Conservation (phyloP, 768 basidiomycete genomes). For the Hysterangium stoloniferum region DNA sequence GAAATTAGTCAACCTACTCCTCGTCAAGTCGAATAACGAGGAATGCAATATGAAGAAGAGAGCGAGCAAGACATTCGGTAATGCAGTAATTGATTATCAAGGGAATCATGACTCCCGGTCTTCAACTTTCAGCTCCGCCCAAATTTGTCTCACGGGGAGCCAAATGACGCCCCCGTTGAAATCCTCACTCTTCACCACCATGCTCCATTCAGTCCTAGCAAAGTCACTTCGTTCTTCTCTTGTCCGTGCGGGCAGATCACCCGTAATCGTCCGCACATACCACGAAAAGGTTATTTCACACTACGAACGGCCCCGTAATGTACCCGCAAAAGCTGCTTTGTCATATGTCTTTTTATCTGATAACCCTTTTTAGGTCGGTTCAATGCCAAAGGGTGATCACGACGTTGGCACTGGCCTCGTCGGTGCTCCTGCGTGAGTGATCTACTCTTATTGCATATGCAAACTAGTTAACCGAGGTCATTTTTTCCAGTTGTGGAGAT, state of each 20-base stretch:
- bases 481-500: conserved; percentile 71
- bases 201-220: conserved; percentile 61
- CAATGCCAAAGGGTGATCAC: conserved; percentile 82
- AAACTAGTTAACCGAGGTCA: conserved; percentile 2
- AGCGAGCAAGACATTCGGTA: too few species aligned
- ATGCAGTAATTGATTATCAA: too few species aligned
- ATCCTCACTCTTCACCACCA: conserved; percentile 36
- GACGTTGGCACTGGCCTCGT: conserved; percentile 98
- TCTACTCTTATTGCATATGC: conserved; percentile 15
- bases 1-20: too few species aligned
- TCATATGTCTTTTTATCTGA: conserved; percentile 51
- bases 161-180: background rate
- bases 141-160: background rate
- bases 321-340: conserved; percentile 34
- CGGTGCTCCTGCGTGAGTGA: conserved; percentile 86
- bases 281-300: conserved; percentile 97
- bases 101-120: too few species aligned
- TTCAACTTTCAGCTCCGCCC: background rate
- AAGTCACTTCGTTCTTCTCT: conserved; percentile 37
- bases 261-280: conserved; percentile 63
- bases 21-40: too few species aligned
- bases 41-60: too few species aligned
- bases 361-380: conserved; percentile 77
- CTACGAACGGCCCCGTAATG: conserved; percentile 96
- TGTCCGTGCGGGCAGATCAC: conserved; percentile 37